Evolutionary conservation across 805 yeast species (phyloP).

Genomic region (Candida succiphila): DNA sequence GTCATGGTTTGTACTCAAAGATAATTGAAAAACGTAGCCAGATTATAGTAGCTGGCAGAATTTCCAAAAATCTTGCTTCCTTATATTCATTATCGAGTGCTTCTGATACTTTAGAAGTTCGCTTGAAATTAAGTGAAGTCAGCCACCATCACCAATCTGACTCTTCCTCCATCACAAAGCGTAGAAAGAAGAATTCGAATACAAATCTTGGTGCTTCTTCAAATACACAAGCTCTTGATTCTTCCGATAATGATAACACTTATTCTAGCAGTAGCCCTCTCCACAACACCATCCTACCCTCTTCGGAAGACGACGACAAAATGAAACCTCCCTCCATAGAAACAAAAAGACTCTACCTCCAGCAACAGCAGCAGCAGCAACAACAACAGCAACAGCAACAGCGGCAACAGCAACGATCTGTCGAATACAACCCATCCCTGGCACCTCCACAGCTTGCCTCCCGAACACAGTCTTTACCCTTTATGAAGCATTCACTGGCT

Average conservation of each 20-base stretch:
- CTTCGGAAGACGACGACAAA: slow-evolving; percentile 4
- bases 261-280: too few species aligned
- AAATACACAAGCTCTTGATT: too few species aligned
- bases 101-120: slow-evolving; percentile 43
- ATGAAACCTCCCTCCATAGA: slow-evolving; percentile 4
- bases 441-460: slow-evolving; percentile 24
- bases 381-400: background rate
- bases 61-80: slow-evolving; percentile 45
- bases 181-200: slow-evolving; percentile 6
- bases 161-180: slow-evolving; percentile 1
- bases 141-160: slow-evolving; percentile 1
- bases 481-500: slow-evolving; percentile 20
- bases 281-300: too few species aligned
- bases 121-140: slow-evolving; percentile 34
- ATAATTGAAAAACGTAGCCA: slow-evolving; percentile 13
- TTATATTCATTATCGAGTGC: slow-evolving; percentile 26
- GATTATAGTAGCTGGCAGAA: slow-evolving; percentile 42
- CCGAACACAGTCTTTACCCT: slow-evolving; percentile 26
- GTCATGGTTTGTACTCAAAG: slow-evolving; percentile 31
- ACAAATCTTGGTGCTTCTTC: too few species aligned
- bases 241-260: background rate
- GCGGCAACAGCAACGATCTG: background rate
- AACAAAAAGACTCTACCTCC: slow-evolving; percentile 1
- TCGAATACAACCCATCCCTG: background rate
- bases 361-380: background rate